phyloP scores from a whole-genome alignment of 108 stramenopile species.

The Mediolabrus comicus region DNA sequence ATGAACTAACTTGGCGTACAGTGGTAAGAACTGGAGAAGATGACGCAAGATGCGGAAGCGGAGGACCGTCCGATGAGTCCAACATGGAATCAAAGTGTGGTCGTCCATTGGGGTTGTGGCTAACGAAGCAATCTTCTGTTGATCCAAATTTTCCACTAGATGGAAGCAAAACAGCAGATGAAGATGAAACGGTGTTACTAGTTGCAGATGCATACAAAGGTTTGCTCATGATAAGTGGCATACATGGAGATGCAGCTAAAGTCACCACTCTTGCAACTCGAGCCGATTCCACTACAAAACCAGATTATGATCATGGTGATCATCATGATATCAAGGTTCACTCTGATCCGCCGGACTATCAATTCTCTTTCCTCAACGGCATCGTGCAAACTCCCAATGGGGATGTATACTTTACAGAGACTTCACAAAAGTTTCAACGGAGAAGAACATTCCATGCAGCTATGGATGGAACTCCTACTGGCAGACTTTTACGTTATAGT shows the following conservation, averaged over 20 bases:
- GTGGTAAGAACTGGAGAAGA: conserved; percentile 6
- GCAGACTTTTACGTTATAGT: conserved; percentile 12
- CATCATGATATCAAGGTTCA: no score
- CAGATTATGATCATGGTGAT: no score
- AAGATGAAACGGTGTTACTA: conserved; percentile 23
- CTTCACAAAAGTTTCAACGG: conserved; percentile 20
- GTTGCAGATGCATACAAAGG: conserved; percentile 40
- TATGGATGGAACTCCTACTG: conserved; percentile 25
- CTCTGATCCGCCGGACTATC: not conserved
- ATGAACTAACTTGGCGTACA: not conserved
- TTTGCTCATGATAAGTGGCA: conserved; percentile 8
- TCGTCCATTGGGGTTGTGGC: conserved; percentile 26
- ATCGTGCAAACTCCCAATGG: conserved; percentile 20
- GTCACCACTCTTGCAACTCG: conserved; percentile 17
- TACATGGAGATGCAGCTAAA: conserved; percentile 11
- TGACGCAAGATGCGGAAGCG: conserved; percentile 8
- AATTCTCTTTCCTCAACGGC: conserved; percentile 29
- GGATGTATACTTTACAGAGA: conserved; percentile 33
- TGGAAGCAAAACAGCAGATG: not conserved
- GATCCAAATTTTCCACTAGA: conserved; percentile 1
- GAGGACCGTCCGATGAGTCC: conserved; percentile 18
- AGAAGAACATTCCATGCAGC: conserved; percentile 39
- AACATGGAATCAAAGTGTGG: conserved; percentile 32
- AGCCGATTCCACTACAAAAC: conserved; percentile 8
- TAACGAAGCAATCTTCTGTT: not conserved